phyloP scores from a whole-genome alignment of 2,329 filamentous ascomycete genomes.

The Cadophora gregata region DNA sequence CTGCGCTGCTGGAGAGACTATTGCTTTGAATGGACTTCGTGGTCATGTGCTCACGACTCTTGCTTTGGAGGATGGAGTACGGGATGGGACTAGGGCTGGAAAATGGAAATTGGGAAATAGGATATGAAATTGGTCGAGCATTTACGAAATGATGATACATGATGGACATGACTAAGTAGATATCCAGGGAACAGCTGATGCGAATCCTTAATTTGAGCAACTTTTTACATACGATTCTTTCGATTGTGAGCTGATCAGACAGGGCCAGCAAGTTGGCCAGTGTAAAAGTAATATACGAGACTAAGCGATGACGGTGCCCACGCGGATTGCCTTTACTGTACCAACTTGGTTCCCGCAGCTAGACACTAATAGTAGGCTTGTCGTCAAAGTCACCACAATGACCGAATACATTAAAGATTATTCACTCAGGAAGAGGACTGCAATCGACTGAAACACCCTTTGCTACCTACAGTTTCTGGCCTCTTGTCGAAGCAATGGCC shows the following conservation, averaged over 20 bases:
- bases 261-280: no score
- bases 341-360: no score
- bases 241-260: no score
- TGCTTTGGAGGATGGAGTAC: neutral
- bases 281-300: no score
- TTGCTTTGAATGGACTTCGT: constrained; percentile 26
- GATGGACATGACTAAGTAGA: constrained; percentile 4
- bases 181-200: neutral
- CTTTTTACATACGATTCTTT: no score
- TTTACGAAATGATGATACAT: neutral
- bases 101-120: neutral
- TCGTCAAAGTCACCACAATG: neutral
- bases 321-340: no score
- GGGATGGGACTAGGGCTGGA: neutral
- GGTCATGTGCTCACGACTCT: constrained; percentile 10
- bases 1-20: constrained; percentile 29
- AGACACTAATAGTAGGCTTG: no score
- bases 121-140: neutral
- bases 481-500: neutral
- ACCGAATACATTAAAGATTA: neutral
- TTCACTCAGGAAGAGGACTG: neutral
- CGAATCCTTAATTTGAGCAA: neutral
- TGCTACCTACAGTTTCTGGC: neutral
- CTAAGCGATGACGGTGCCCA: no score
- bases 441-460: neutral